These are phyloP conservation scores for Fusarium newnesense DNA, from an alignment of 2,329 filamentous ascomycete species.

Conservation along the genomic window DNA sequence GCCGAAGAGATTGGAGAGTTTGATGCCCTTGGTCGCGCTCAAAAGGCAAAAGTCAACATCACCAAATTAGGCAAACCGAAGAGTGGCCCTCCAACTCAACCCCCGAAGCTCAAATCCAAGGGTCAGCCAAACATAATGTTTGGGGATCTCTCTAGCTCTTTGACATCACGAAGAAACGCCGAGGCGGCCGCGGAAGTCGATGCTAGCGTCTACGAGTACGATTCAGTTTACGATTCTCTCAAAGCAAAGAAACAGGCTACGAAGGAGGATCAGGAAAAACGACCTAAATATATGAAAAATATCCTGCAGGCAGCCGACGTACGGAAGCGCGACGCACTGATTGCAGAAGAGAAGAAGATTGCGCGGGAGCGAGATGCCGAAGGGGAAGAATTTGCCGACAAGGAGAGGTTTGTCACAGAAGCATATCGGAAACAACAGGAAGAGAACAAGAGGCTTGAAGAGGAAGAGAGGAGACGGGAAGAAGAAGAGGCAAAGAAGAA, in stretches of 20 bases:
- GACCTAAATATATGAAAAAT: slow-evolving; percentile 82
- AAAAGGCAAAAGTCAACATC: slow-evolving; percentile 34
- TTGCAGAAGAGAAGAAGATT: slow-evolving; percentile 83
- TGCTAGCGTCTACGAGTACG: slow-evolving; percentile 85
- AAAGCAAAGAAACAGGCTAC: slow-evolving; percentile 71
- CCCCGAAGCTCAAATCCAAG: slow-evolving; percentile 59
- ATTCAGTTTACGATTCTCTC: slow-evolving; percentile 81
- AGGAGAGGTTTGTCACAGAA: slow-evolving; percentile 87
- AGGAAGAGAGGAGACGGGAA: slow-evolving; percentile 74
- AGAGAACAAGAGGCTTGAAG: slow-evolving; percentile 75
- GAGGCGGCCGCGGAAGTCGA: slow-evolving; percentile 75
- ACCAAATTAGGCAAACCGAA: slow-evolving; percentile 50
- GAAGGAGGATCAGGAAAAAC: slow-evolving; percentile 65
- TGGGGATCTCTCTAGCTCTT: slow-evolving; percentile 73
- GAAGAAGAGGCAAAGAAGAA: slow-evolving; percentile 73
- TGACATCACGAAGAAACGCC: slow-evolving; percentile 71
- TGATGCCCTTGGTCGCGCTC: slow-evolving; percentile 56
- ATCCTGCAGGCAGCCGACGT: slow-evolving; percentile 78
- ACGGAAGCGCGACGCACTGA: slow-evolving; percentile 79
- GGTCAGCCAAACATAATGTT: slow-evolving; percentile 58
- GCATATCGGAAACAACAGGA: slow-evolving; percentile 86
- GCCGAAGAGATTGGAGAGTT: slow-evolving; percentile 73
- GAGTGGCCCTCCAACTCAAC: slow-evolving; percentile 48
- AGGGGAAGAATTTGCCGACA: slow-evolving; percentile 82
- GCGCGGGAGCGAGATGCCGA: slow-evolving; percentile 82